phyloP scores from a whole-genome alignment of 768 basidiomycete species.

The Sarcodon aspratus region DNA sequence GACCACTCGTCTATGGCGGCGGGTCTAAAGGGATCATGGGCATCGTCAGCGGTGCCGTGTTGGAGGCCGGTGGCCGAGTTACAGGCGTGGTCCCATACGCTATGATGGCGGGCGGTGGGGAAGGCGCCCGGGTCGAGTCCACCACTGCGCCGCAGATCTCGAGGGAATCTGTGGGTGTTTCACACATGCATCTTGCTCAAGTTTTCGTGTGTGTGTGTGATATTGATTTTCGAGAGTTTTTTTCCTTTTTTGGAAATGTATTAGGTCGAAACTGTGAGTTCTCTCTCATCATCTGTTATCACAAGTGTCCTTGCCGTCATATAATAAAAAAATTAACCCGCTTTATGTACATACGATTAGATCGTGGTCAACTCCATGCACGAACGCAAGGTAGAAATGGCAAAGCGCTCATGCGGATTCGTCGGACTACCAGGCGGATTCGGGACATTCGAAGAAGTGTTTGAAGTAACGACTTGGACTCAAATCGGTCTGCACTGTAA shows the following conservation, averaged over 20 bases:
- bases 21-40: constrained; percentile 85
- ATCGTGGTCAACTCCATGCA: constrained; percentile 77
- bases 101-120: constrained; percentile 57
- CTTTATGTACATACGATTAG: constrained; percentile 17
- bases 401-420: constrained; percentile 67
- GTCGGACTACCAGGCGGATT: constrained; percentile 88
- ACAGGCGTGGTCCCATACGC: constrained; percentile 74
- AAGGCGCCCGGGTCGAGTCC: constrained; percentile 34
- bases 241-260: not conserved
- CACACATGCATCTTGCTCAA: not conserved
- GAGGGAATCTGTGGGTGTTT: constrained; percentile 19
- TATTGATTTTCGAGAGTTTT: not conserved
- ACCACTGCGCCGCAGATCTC: constrained; percentile 8
- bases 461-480: constrained; percentile 93
- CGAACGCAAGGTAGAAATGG: constrained; percentile 88
- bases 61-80: constrained; percentile 58
- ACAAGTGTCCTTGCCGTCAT: too few species aligned
- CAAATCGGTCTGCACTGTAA: constrained; percentile 83
- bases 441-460: constrained; percentile 91
- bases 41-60: constrained; percentile 51
- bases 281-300: not conserved
- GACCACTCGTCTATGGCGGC: constrained; percentile 80
- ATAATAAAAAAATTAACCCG: not conserved
- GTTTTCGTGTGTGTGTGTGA: not conserved
- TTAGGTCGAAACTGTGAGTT: constrained; percentile 23